Evolutionary conservation across 2,329 filamentous ascomycete species (phyloP).

Genomic region (Ceratocystis eucalypticola): DNA sequence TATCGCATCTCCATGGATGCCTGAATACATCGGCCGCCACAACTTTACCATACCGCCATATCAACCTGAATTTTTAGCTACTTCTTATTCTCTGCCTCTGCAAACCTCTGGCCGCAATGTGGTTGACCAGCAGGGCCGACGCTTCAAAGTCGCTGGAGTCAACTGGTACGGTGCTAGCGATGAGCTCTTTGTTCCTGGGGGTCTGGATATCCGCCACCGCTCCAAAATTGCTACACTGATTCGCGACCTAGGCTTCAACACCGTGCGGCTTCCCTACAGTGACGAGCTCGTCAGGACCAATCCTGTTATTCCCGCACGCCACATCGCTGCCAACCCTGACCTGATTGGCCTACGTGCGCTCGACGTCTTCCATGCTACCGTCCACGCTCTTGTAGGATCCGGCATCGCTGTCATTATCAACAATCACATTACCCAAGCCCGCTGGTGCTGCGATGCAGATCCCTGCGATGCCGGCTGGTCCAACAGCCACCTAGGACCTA

Average conservation of each 20-base stretch:
- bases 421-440: slow-evolving; percentile 56
- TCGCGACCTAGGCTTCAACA: slow-evolving; percentile 52
- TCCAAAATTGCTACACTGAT: slow-evolving; percentile 46
- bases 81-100: slow-evolving; percentile 42
- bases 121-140: slow-evolving; percentile 41
- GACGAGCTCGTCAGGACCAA: slow-evolving; percentile 54
- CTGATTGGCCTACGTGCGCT: slow-evolving; percentile 43
- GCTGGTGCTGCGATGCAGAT: slow-evolving; percentile 56
- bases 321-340: slow-evolving; percentile 47
- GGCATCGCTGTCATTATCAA: slow-evolving; percentile 54
- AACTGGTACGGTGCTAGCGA: slow-evolving; percentile 64
- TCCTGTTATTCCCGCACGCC: slow-evolving; percentile 32
- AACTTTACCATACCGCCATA: slow-evolving; percentile 36
- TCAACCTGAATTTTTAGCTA: slow-evolving; percentile 30
- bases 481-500: slow-evolving; percentile 46
- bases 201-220: slow-evolving; percentile 50
- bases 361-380: slow-evolving; percentile 47
- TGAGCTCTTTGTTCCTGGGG: slow-evolving; percentile 49
- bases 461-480: slow-evolving; percentile 55
- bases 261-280: slow-evolving; percentile 53
- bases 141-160: slow-evolving; percentile 49
- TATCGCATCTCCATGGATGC: slow-evolving; percentile 32
- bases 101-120: slow-evolving; percentile 46
- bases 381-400: slow-evolving; percentile 45
- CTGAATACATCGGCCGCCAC: slow-evolving; percentile 31